Percentiles rank a stretch among this genome's conserved stretches.
phyloP scores from a whole-genome alignment of 192 early-diverging fungal genomes.

The Coemansia sp. region DNA sequence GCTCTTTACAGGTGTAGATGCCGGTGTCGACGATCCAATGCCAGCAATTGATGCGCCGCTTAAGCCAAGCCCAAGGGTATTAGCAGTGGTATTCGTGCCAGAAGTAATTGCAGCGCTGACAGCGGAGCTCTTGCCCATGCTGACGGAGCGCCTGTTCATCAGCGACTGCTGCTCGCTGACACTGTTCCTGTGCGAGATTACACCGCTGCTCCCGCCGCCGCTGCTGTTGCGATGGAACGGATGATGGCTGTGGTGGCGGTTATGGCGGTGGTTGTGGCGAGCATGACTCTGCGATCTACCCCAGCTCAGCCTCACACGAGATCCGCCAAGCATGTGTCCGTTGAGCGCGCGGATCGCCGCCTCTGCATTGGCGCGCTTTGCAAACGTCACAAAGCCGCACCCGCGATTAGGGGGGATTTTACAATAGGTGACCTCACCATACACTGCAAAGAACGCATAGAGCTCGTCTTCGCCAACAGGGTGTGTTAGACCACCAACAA shows the following conservation, averaged over 20 bases:
- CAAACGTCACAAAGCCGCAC: slow-evolving; percentile 95
- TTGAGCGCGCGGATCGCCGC: slow-evolving; percentile 89
- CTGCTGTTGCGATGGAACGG: slow-evolving; percentile 35
- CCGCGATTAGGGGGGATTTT: slow-evolving; percentile 94
- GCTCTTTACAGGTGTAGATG: not conserved
- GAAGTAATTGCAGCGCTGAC: not conserved
- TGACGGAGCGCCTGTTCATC: slow-evolving; percentile 41
- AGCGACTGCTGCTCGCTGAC: slow-evolving; percentile 42
- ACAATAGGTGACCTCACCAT: slow-evolving; percentile 90
- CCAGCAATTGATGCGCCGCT: slow-evolving; percentile 32
- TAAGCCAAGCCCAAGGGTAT: slow-evolving; percentile 42
- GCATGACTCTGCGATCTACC: slow-evolving; percentile 60
- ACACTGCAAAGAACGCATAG: slow-evolving; percentile 74
- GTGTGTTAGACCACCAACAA: slow-evolving; percentile 89
- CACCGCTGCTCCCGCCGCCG: slow-evolving; percentile 37
- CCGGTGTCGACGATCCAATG: slow-evolving; percentile 15
- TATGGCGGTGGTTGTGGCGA: slow-evolving; percentile 48
- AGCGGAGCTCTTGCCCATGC: slow-evolving; percentile 32
- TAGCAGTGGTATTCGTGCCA: slow-evolving; percentile 6
- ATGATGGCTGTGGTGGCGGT: slow-evolving; percentile 31
- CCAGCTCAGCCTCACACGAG: slow-evolving; percentile 72
- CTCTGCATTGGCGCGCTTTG: slow-evolving; percentile 80
- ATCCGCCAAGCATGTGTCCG: slow-evolving; percentile 79
- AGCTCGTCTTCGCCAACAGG: slow-evolving; percentile 88
- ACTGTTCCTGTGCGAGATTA: slow-evolving; percentile 44